Base-by-base conservation (phyloP, 306 rosid species). In the Adenanthera pavonina region DNA sequence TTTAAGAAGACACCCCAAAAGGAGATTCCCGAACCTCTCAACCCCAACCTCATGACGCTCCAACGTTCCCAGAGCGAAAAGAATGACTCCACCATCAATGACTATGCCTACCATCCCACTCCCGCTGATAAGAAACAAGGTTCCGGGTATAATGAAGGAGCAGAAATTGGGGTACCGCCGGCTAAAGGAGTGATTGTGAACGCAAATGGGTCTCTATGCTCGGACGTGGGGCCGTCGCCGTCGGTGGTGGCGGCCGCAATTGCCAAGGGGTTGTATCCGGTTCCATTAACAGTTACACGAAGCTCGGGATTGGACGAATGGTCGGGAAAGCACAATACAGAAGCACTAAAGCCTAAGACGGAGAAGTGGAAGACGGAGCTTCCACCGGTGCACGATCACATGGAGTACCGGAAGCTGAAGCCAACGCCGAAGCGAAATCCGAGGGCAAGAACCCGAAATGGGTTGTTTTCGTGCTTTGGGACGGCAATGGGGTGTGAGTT, bases 191-290 rank as follows among this genome's bases (percentile, higher is more conserved):
- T 4, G 78, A n/a, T 44, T 35, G 20, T 46, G 6, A 72, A 85
- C 8, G 84, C 49, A 14, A 87, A 85, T 1, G 91, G 83, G 0
- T 94, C 94, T 0, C 53, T 88, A 0, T 84, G 87, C 74, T 91
- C 97, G 0, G 92, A 91, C 40, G 86, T 86, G 4, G 94, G 95
- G 3, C 92, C 95, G 0, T 94, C 97, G 0, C 91, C 94, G 2
- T 89, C 97, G 17, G 88, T 91, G 41, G 97, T 89, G 19, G 95
- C 97, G 0, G 89, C 95, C 0, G 95, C 95, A 5, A 92, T 91
- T 6, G 92, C 94, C 0, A 90, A 84, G 68, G 92, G 95, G 0
- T 6, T 89, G n/a, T 89, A 90, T 47, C 91, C 85, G 3, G 36
- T 52, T 59, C 78, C 87, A 1, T 30, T 51, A 0, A 36, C 79